These are phyloP conservation scores for Pseudodiploospora longispora DNA, from an alignment of 2,329 filamentous ascomycete species.

Conservation along the genomic window DNA sequence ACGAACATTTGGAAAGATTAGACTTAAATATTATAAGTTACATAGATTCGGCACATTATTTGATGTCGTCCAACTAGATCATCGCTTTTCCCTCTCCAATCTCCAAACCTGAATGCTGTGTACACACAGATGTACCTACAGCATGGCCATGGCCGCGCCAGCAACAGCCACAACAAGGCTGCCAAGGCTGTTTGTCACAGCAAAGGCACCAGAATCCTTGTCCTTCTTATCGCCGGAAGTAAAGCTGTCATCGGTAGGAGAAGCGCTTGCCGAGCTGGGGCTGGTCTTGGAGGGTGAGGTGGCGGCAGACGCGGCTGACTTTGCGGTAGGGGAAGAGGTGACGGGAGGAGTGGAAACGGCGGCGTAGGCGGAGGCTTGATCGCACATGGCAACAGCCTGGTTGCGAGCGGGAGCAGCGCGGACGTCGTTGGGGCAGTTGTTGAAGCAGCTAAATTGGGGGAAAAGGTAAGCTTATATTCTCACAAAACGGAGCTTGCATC, in stretches of 20 bases:
- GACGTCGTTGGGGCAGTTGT: slow-evolving; percentile 47
- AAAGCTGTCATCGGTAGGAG: neutral
- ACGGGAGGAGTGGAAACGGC: slow-evolving; percentile 18
- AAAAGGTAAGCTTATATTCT: slow-evolving; percentile 5
- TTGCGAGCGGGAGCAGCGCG: slow-evolving; percentile 25
- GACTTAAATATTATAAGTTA: too few species aligned
- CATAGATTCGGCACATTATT: too few species aligned
- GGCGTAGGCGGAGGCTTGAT: slow-evolving; percentile 35
- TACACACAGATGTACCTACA: slow-evolving; percentile 16
- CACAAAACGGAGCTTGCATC: neutral
- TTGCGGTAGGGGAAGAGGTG: slow-evolving; percentile 15
- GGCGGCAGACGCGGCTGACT: slow-evolving; percentile 14
- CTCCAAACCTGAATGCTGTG: neutral
- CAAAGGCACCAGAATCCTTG: slow-evolving; percentile 15
- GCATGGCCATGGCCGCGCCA: slow-evolving; percentile 28
- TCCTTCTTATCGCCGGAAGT: slow-evolving; percentile 6
- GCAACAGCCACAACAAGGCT: slow-evolving; percentile 28
- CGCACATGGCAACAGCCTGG: slow-evolving; percentile 37
- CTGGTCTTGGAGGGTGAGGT: slow-evolving; percentile 14
- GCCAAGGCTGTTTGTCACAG: slow-evolving; percentile 24
- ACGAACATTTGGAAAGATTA: too few species aligned
- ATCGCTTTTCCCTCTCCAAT: neutral
- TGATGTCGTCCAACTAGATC: too few species aligned
- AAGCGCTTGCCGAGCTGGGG: neutral
- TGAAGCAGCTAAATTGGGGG: slow-evolving; percentile 36